Evolutionary conservation across 768 basidiomycete species (phyloP), one percentile per base, ranked within the genome.

Genomic region (Cyclocybe aegerita): DNA sequence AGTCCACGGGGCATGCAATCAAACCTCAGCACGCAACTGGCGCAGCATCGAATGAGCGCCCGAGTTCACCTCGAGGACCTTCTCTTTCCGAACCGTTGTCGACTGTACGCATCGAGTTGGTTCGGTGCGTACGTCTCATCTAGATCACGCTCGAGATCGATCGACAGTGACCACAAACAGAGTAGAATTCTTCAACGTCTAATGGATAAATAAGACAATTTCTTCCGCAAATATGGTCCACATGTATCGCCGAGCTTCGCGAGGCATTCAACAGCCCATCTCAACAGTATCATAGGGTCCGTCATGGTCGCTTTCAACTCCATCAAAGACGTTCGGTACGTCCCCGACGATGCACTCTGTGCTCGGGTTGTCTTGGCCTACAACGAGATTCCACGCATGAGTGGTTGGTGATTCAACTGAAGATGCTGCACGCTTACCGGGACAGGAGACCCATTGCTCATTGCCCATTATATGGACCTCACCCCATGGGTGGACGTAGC

Each of bases 311-410:
- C 38, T 12, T 29, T 62, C 52, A 43, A 71, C 43, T 5, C 74
- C 64, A 8, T 64, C 61, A 40, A 74, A 70, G 48, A 82, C 63
- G 14, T 67, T 66, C 0, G 68, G 60, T 4, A 77, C 75, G 43
- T 68, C 69, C 7, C 76, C 76, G 11, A 68, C 65, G 23, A 55
- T 67, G 59, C 79, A 81, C 50, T 70, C 56, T 0, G 35, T 46
- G 52, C 73, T 76, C 3, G 71, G 53, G 57, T 86, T 85, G 50
- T 86, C 85, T 53, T 86, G 78, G 4, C 83, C 81, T 81, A 38
- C 16, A 43, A 7, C 1, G 15, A 32, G 5, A 35, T 15, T 16
- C 15, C 9, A 14, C 23, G 23, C 4, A 23, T 23, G 23, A 23
- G 23, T 23, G 23, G 23, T 23, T 23, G 23, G 23, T 5, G 23